These are phyloP conservation scores for Epicoccum nigrum DNA, from an alignment of 2,329 filamentous ascomycete species.

Conservation along the genomic window DNA sequence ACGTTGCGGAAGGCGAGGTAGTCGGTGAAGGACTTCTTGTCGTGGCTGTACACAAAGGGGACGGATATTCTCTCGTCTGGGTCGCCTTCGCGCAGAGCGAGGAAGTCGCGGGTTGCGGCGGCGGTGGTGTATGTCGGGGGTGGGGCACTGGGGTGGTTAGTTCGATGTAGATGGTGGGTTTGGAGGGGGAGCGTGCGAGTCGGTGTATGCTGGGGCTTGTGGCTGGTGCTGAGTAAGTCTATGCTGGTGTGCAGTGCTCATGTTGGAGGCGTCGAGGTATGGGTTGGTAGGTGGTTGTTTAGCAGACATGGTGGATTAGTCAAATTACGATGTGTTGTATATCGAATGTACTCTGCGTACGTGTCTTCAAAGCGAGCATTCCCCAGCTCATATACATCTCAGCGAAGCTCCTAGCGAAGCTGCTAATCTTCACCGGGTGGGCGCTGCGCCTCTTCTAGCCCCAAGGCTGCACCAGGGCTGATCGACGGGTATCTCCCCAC, in stretches of 20 bases:
- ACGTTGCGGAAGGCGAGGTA: slow-evolving; percentile 16
- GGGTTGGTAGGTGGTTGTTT: not conserved
- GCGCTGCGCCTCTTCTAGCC: not conserved
- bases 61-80: slow-evolving; percentile 10
- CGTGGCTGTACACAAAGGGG: slow-evolving; percentile 22
- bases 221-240: not conserved
- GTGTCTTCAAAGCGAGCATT: not conserved
- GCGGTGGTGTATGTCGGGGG: slow-evolving; percentile 12
- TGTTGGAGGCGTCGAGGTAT: not conserved
- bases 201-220: slow-evolving; percentile 2
- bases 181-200: not conserved
- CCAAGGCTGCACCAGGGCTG: slow-evolving; percentile 6
- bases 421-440: not conserved
- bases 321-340: not conserved
- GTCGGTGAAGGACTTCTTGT: slow-evolving; percentile 23
- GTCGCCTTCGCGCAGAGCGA: slow-evolving; percentile 8
- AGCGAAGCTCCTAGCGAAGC: not conserved
- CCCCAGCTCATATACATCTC: not conserved
- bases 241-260: not conserved
- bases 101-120: slow-evolving; percentile 6
- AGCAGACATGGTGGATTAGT: not conserved
- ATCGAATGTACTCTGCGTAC: not conserved
- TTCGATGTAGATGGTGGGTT: not conserved
- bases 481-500: not conserved
- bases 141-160: not conserved